A percentile compares a stretch with the other conserved stretches of the same genome.
Conservation (phyloP, 1,284 basidiomycete species). For the Tilletia indica region DNA sequence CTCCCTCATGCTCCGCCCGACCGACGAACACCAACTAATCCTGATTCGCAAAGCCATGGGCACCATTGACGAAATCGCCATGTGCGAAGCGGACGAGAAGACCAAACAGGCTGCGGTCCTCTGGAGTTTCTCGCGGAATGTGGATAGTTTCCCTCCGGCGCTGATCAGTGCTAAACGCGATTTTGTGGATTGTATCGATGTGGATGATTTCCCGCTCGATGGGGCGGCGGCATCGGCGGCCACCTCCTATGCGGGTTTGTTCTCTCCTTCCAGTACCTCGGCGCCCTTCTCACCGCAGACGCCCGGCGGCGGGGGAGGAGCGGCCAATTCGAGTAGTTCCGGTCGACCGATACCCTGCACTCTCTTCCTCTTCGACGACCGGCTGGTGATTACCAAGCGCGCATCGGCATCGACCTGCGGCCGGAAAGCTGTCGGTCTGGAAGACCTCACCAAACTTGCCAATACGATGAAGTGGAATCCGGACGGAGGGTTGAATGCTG, state of each 20-base stretch:
- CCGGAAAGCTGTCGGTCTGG: constrained; percentile 73
- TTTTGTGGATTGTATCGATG: constrained; percentile 90
- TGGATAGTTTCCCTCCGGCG: constrained; percentile 80
- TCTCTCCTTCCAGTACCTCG: constrained; percentile 18
- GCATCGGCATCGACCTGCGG: constrained; percentile 72
- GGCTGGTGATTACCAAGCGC: constrained; percentile 85
- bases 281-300: constrained; percentile 12
- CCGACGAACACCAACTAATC: not conserved
- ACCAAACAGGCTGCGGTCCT: constrained; percentile 84
- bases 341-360: constrained; percentile 69
- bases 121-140: constrained; percentile 77
- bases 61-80: constrained; percentile 65
- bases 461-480: constrained; percentile 46
- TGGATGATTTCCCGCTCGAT: constrained; percentile 73
- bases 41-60: constrained; percentile 25
- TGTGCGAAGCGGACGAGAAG: constrained; percentile 85
- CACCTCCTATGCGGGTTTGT: constrained; percentile 27
- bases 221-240: constrained; percentile 29
- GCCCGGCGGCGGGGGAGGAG: not conserved
- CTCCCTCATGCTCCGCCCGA: constrained; percentile 30
- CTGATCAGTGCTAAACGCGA: constrained; percentile 67
- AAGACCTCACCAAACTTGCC: constrained; percentile 74
- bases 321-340: constrained; percentile 25
- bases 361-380: constrained; percentile 91
- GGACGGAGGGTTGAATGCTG: constrained; percentile 16